A percentile compares a stretch with the other conserved stretches of the same genome.
Evolutionary conservation across 805 yeast genomes (phyloP).

Genomic region (Candida ortonii): DNA sequence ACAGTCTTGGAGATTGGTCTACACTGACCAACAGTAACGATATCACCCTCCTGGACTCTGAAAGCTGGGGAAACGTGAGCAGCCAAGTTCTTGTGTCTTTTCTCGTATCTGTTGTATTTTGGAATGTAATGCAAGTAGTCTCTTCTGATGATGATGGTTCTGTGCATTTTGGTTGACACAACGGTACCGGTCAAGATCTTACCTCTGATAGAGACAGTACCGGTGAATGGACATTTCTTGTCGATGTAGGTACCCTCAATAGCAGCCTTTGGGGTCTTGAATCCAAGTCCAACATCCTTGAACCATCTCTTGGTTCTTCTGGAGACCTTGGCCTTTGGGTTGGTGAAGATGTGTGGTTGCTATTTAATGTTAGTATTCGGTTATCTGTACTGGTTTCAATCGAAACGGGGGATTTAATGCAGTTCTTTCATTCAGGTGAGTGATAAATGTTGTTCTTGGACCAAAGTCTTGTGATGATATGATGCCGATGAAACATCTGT

Average conservation of each 20-base stretch:
- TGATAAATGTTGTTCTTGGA: too few relatives aligned
- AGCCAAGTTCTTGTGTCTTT: constrained; percentile 99
- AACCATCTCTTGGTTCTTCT: constrained; percentile 99
- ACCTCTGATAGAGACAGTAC: constrained; percentile 98
- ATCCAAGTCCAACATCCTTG: constrained; percentile 99
- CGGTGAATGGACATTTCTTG: constrained; percentile 99
- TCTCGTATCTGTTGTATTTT: constrained; percentile 99
- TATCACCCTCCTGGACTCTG: constrained; percentile 99
- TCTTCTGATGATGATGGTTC: constrained; percentile 99
- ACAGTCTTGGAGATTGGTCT: constrained; percentile 99
- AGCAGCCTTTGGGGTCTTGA: constrained; percentile 99
- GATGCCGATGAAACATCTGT: too few relatives aligned
- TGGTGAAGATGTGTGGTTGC: constrained; percentile 99
- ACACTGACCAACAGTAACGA: constrained; percentile 99
- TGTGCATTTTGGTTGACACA: constrained; percentile 99
- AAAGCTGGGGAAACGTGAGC: constrained; percentile 99
- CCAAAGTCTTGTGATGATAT: too few relatives aligned
- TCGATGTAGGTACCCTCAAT: constrained; percentile 98
- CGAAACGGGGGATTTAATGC: too few relatives aligned
- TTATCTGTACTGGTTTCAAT: neutral
- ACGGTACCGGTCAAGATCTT: constrained; percentile 99
- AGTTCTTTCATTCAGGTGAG: too few relatives aligned
- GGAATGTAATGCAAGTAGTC: constrained; percentile 99
- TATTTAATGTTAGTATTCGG: constrained; percentile 32
- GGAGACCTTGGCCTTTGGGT: constrained; percentile 99